Evolutionary conservation across 257 asterid species (phyloP).

Genomic region (Solanum stenotomum): DNA sequence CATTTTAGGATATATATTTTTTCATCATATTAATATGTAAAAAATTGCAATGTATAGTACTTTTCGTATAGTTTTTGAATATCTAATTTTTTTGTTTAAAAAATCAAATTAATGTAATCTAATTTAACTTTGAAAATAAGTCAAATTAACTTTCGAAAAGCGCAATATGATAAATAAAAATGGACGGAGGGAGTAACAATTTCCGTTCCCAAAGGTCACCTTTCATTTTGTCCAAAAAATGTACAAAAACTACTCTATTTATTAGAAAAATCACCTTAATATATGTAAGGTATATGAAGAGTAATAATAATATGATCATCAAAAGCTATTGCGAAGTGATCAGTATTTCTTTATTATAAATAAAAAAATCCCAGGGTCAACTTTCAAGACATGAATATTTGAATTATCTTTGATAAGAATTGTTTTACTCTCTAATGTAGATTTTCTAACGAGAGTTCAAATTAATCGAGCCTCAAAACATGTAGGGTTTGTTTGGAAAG

Average conservation of each 20-base stretch:
- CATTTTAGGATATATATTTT: too few species aligned
- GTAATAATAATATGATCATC: background rate
- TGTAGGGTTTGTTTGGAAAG: too few species aligned
- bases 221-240: background rate
- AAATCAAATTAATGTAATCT: too few species aligned
- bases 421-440: background rate
- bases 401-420: background rate
- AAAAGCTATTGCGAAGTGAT: rapidly evolving
- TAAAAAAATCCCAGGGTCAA: rapidly evolving
- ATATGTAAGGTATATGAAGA: background rate
- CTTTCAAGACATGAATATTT: background rate
- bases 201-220: background rate
- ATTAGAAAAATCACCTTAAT: background rate
- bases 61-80: too few species aligned
- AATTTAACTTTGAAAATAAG: too few species aligned
- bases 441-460: background rate
- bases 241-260: background rate
- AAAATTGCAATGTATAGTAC: too few species aligned
- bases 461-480: background rate
- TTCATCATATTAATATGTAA: too few species aligned
- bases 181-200: too few species aligned
- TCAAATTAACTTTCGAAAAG: too few species aligned
- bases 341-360: background rate
- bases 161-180: too few species aligned
- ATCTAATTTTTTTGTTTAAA: too few species aligned